Base-by-base conservation (phyloP, 2,329 filamentous ascomycete species). In the Lomentospora prolificans region DNA sequence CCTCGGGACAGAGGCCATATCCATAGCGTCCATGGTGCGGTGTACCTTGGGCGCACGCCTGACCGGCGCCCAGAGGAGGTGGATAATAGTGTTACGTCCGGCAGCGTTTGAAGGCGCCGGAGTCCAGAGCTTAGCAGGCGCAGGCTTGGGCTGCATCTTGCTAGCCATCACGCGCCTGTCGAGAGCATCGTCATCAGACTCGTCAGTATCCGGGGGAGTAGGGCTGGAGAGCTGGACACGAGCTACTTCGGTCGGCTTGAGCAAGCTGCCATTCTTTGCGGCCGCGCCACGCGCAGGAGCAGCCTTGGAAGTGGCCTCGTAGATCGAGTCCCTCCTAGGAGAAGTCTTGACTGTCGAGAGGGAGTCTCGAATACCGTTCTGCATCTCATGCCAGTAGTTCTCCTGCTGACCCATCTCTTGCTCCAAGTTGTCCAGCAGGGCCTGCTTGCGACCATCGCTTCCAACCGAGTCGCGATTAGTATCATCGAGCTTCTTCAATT, bases 351-450 rank as follows among this genome's bases (percentile, higher is more conserved):
- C 63, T 6, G 74, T 77, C 1, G 75, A 79, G 41, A 76, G 63
- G 4, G 79, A 82, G 60, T 78, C 73, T 57, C 75, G 74, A 41
- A 83, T 64, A 36, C 76, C 74, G 25, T 75, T 69, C 57, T 80
- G 79, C 68, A 85, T 75, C 52, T 75, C 69, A 56, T 78, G 75
- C 83, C 82, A 86, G 60, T 78, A 75, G 55, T 72, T 73, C 63
- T 83, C 80, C 63, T 86, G 78, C 60, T 74, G 66, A 0, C 76
- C 79, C 75, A 86, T 81, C 65, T 86, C 83, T 58, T 70, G 71
- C 63, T 86, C 83, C 1, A 86, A 69, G 58, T 81, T 77, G 30
- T 80, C 76, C 1, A 86, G 68, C 3, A 84, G 70, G 57, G 78
- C 67, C 27, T 74, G 70, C 55, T 71, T 70, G 12, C 55, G 50